phyloP scores from a whole-genome alignment of 148 eudicot species.

The Polygonum aviculare region DNA sequence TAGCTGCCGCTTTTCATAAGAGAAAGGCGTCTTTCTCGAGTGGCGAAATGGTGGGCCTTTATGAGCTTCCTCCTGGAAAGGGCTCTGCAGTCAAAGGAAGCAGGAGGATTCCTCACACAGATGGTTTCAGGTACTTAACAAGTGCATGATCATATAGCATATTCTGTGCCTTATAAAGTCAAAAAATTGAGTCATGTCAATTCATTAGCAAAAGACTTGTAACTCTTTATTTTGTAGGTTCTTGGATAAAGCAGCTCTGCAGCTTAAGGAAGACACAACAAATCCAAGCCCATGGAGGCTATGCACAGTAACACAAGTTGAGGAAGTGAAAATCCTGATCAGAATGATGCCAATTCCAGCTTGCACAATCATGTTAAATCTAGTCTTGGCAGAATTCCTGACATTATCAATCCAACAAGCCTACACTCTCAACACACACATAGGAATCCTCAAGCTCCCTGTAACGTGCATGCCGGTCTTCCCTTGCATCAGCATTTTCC shows the following conservation, averaged over 20 bases:
- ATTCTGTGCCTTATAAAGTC: no score
- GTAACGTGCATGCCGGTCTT: conserved; percentile 96
- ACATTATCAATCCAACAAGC: conserved; percentile 90
- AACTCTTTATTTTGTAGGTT: conserved; percentile 24
- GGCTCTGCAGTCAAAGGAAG: conserved; percentile 76
- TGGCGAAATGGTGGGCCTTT: conserved; percentile 57
- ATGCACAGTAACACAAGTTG: conserved; percentile 90
- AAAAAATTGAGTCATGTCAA: no score
- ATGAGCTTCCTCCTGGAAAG: conserved; percentile 80
- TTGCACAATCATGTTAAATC: conserved; percentile 64
- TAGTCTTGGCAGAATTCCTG: conserved; percentile 62
- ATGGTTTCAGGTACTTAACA: conserved; percentile 52
- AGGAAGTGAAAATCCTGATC: conserved; percentile 70
- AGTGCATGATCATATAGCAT: no score
- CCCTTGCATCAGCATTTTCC: conserved; percentile 80
- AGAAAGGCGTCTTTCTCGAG: conserved; percentile 52
- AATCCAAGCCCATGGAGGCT: conserved; percentile 65
- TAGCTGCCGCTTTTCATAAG: conserved; percentile 70
- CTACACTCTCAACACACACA: conserved; percentile 67
- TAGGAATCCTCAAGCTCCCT: conserved; percentile 72
- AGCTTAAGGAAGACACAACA: conserved; percentile 51
- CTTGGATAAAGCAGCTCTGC: conserved; percentile 83
- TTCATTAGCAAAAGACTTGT: no score
- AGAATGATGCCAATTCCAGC: conserved; percentile 65
- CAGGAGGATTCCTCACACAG: conserved; percentile 60